Percentiles rank a stretch among this genome's conserved stretches.
Conservation (phyloP, 129 eudicot genomes). For the Flaveria sonorensis region DNA sequence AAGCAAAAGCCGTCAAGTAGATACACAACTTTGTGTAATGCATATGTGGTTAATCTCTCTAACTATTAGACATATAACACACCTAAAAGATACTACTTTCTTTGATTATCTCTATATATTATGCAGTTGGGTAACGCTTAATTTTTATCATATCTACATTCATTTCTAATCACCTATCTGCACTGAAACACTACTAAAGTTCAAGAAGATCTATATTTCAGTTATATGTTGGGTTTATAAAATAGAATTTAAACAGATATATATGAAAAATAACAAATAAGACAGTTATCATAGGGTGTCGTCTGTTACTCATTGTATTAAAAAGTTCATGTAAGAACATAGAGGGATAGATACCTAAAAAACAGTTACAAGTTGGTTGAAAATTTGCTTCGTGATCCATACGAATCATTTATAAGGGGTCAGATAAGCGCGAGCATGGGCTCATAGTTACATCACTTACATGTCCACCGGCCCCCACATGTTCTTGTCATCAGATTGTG, state of each 20-base stretch:
- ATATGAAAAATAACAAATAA: constrained; percentile 17
- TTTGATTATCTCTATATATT: not conserved
- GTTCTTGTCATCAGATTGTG: constrained; percentile 62
- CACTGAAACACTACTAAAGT: not conserved
- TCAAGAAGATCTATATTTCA: no score
- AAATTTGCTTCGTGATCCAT: constrained; percentile 7
- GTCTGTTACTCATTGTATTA: constrained; percentile 17
- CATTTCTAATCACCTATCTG: not conserved
- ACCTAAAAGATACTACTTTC: not conserved
- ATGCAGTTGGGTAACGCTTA: not conserved
- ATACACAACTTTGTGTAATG: no score
- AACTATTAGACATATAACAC: not conserved
- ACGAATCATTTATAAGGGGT: constrained; percentile 17
- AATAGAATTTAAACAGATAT: not conserved
- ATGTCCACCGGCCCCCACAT: constrained; percentile 47
- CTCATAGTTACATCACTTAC: constrained; percentile 29
- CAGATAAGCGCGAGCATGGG: not conserved
- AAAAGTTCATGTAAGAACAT: constrained; percentile 25
- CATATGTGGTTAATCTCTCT: no score
- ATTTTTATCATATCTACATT: not conserved
- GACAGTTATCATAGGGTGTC: not conserved
- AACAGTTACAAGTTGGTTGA: constrained; percentile 23
- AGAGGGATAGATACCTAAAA: constrained; percentile 10
- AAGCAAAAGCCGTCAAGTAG: no score
- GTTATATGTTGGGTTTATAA: no score